Conservation (phyloP, 495 filamentous ascomycete genomes). For the Bacidia gigantensis region DNA sequence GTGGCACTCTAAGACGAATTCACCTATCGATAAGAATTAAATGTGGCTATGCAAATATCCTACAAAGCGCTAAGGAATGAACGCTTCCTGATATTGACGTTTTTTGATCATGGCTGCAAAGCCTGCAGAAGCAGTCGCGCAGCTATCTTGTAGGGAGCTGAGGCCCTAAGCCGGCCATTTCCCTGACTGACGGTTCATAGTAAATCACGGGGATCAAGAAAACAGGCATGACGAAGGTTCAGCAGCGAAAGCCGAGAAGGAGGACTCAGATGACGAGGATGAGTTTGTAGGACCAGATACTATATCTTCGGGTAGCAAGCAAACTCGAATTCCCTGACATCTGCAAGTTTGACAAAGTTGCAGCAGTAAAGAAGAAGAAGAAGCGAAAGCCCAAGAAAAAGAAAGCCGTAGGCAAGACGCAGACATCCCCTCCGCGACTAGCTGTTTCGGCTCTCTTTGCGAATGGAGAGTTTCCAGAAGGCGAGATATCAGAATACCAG, state of each 20-base stretch:
- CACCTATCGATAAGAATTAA: too few relatives aligned
- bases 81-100: too few relatives aligned
- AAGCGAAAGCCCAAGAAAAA: conserved; percentile 37
- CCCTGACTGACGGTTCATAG: neutral
- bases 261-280: conserved; percentile 54
- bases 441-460: conserved; percentile 39
- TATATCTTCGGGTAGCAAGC: neutral
- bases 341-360: neutral
- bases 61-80: too few relatives aligned
- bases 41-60: too few relatives aligned
- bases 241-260: conserved; percentile 34
- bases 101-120: conserved; percentile 15
- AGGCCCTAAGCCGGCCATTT: neutral
- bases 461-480: conserved; percentile 35
- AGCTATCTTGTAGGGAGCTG: neutral
- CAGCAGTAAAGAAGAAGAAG: conserved; percentile 34
- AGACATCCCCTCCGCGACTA: conserved; percentile 42
- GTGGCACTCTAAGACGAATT: too few relatives aligned
- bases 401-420: conserved; percentile 22
- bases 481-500: conserved; percentile 37
- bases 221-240: conserved; percentile 20
- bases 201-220: conserved; percentile 21
- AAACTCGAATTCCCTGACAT: neutral
- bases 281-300: conserved; percentile 31
- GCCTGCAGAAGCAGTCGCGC: conserved; percentile 1